Evolutionary conservation across 495 filamentous ascomycete genomes (phyloP).

Genomic region (Daldinia childiae): DNA sequence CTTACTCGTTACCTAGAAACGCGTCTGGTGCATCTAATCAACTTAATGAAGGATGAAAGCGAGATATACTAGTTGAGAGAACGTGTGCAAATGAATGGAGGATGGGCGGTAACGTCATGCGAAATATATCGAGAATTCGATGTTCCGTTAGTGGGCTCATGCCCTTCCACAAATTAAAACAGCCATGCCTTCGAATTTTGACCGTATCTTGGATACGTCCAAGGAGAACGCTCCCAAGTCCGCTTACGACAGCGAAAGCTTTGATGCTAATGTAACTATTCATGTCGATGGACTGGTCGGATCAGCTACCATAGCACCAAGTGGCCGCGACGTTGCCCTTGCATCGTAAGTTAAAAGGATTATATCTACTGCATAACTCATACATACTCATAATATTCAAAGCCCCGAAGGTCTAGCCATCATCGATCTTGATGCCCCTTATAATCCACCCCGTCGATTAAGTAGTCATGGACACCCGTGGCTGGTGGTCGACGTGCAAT

Average conservation of each 20-base stretch:
- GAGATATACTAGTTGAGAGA: constrained; percentile 1
- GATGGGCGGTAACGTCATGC: constrained; percentile 24
- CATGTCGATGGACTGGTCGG: constrained; percentile 74
- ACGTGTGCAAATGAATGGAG: constrained; percentile 1
- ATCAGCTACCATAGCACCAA: constrained; percentile 84
- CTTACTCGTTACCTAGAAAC: background rate
- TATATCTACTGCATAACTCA: background rate
- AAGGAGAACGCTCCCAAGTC: constrained; percentile 65
- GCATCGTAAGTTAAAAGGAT: constrained; percentile 70
- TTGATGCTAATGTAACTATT: constrained; percentile 84
- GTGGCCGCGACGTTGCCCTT: constrained; percentile 89
- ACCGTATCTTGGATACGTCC: constrained; percentile 50
- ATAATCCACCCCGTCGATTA: constrained; percentile 86
- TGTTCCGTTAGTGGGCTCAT: constrained; percentile 8
- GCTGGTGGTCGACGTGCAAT: constrained; percentile 98
- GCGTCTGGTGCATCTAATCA: background rate
- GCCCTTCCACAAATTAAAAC: constrained; percentile 9
- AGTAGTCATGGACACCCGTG: constrained; percentile 85
- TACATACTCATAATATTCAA: constrained; percentile 17
- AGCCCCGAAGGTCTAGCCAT: constrained; percentile 87
- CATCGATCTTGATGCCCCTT: constrained; percentile 92
- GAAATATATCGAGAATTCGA: constrained; percentile 25
- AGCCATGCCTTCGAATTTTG: constrained; percentile 55
- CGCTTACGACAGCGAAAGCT: constrained; percentile 86
- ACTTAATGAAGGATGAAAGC: background rate